These are phyloP conservation scores for Klebsormidium nitens DNA, from an alignment of 139 green algal genomes.

Conservation along the genomic window DNA sequence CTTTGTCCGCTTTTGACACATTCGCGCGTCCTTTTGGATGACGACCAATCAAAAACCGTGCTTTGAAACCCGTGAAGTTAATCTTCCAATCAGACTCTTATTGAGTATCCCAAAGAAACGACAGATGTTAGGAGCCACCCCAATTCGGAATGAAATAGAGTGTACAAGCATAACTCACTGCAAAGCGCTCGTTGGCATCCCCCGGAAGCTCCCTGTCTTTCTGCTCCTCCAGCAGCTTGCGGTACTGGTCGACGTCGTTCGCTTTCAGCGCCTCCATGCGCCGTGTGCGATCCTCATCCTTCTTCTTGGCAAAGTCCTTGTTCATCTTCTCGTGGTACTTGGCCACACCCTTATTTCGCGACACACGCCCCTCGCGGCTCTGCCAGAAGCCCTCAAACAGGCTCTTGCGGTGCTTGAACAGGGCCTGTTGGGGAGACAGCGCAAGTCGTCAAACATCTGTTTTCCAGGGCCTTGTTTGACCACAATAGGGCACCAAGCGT, in stretches of 20 bases:
- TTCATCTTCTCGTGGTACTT: slow-evolving; percentile 54
- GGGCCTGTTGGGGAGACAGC: too few relatives aligned
- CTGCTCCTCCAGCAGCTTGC: slow-evolving; percentile 70
- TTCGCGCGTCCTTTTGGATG: too few relatives aligned
- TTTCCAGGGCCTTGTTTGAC: too few relatives aligned
- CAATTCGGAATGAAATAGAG: too few relatives aligned
- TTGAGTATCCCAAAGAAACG: too few relatives aligned
- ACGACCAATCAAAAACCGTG: too few relatives aligned
- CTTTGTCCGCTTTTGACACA: too few relatives aligned
- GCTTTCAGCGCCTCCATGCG: slow-evolving; percentile 72
- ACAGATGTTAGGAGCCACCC: too few relatives aligned
- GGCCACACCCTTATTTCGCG: slow-evolving; percentile 48
- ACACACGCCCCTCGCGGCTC: slow-evolving; percentile 14
- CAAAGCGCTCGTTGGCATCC: slow-evolving; percentile 33
- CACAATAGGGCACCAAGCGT: too few relatives aligned
- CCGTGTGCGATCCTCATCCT: slow-evolving; percentile 32
- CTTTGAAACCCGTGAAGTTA: too few relatives aligned
- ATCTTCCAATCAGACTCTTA: too few relatives aligned
- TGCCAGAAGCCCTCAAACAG: slow-evolving; percentile 4
- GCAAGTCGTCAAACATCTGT: slow-evolving; percentile 11
- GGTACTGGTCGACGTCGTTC: slow-evolving; percentile 94
- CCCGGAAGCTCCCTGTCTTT: slow-evolving; percentile 52
- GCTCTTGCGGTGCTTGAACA: slow-evolving; percentile 10
- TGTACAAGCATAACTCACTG: too few relatives aligned
- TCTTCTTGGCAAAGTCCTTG: slow-evolving; percentile 45